Evolutionary conservation across 108 stramenopile species (phyloP).

Genomic region (Pseudonitzschia pungens): DNA sequence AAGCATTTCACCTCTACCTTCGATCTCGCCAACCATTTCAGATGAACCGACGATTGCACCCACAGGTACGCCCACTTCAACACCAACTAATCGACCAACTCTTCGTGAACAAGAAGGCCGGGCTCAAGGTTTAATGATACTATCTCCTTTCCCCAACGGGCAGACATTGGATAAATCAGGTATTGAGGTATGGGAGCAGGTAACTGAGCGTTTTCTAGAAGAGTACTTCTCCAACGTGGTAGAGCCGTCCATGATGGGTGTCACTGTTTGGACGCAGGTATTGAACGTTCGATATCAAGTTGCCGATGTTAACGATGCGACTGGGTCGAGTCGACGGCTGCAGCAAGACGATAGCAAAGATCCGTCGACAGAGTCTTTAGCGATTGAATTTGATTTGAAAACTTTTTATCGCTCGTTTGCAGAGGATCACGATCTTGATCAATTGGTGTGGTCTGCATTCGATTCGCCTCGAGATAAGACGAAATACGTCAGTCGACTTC

Average conservation of each 20-base stretch:
- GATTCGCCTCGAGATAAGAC: conserved; percentile 17
- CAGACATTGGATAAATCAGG: not conserved
- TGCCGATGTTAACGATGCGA: not conserved
- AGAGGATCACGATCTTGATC: conserved; percentile 24
- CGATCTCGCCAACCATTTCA: conserved; percentile 9
- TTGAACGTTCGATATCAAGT: not conserved
- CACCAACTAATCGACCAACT: not conserved
- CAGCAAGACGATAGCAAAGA: not conserved
- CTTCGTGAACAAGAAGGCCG: not conserved
- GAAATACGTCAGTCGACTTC: conserved; percentile 25
- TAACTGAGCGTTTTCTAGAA: not conserved
- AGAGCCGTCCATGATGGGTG: not conserved
- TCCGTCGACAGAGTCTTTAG: not conserved
- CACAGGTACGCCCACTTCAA: not conserved
- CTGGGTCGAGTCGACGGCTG: not conserved
- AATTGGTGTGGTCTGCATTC: conserved; percentile 34
- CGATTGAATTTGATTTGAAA: conserved; percentile 22
- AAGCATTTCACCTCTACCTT: conserved; percentile 8
- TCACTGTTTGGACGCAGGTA: not conserved
- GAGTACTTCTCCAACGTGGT: not conserved
- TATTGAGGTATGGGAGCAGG: not conserved
- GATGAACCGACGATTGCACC: not conserved
- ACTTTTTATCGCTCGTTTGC: conserved; percentile 22
- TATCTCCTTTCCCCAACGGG: not conserved
- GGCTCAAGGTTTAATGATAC: not conserved